Conservation (phyloP, 2,329 filamentous ascomycete genomes). For the Phialemoniopsis sp. region DNA sequence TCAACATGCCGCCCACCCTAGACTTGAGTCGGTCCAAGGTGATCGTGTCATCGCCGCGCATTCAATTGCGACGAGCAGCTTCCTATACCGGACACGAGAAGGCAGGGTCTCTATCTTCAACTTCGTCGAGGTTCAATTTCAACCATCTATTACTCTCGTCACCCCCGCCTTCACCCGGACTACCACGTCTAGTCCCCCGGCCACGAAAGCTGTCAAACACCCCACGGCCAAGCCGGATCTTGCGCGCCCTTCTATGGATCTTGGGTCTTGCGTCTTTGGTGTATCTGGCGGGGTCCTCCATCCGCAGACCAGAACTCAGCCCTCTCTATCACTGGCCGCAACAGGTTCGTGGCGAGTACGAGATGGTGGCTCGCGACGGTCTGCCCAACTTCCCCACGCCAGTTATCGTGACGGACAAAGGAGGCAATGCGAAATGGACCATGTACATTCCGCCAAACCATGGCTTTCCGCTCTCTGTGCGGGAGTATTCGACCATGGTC, state of each 20-base stretch:
- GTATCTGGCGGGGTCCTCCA: conserved; percentile 37
- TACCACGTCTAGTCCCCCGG: conserved; percentile 60
- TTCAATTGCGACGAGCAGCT: conserved; percentile 55
- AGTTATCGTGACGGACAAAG: conserved; percentile 62
- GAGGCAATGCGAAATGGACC: conserved; percentile 70
- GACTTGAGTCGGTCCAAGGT: conserved; percentile 44
- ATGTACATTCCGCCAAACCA: conserved; percentile 68
- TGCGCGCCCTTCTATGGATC: conserved; percentile 53
- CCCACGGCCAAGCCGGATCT: conserved; percentile 52
- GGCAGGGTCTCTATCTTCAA: conserved; percentile 52
- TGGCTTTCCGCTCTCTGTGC: conserved; percentile 61
- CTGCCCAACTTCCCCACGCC: conserved; percentile 72
- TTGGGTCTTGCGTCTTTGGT: conserved; percentile 43
- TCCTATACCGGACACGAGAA: conserved; percentile 53
- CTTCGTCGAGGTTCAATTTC: conserved; percentile 60
- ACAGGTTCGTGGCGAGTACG: conserved; percentile 46
- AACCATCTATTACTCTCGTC: conserved; percentile 61
- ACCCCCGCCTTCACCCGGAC: conserved; percentile 65
- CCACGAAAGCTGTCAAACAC: conserved; percentile 57
- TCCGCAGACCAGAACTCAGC: conserved; percentile 23
- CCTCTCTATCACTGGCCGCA: conserved; percentile 32
- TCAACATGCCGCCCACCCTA: conserved; percentile 43
- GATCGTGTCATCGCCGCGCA: conserved; percentile 47
- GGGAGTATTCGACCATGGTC: conserved; percentile 68
- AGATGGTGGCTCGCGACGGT: conserved; percentile 62